Evolutionary conservation across 1,284 basidiomycete species (phyloP), one percentile per base, ranked within the genome.

Genomic region (Anthracocystis panici-leucophaei): DNA sequence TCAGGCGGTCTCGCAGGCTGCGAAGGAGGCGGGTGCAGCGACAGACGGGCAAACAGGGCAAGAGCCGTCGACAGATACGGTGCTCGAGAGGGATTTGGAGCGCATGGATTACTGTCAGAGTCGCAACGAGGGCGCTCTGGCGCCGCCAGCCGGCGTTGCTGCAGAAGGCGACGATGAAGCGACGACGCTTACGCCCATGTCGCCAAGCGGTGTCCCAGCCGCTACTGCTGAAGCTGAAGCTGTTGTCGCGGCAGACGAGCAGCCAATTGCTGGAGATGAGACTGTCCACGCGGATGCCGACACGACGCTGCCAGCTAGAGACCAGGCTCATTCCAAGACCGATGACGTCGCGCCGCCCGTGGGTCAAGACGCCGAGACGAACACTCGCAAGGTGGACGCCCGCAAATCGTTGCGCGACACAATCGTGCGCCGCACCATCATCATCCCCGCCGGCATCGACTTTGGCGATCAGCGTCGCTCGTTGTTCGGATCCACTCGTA

Each of bases 381-480:
- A 33, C 0, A 23, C 3, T 9, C 38, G 49, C n/a, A 27, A 29
- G 10, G 49, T 51, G 7, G 46, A 57, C 27, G 52, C 69, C 12
- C 61, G 66, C 55, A 81, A 78, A 50, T 78, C 77, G 14, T 58
- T 73, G 21, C 65, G 80, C 3, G 70, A 82, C 60, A 82, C 80
- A 14, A 74, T 82, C 42, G 73, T 82, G 11, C 77, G 80, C 9
- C 42, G 80, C 11, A 82, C 80, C 46, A 74, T 82, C 71, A 82
- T 82, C 57, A 72, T 82, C 44, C 78, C 80, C 7, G 57, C 75
- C 9, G 73, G 64, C 11, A 35, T 60, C 51, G 57, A 66, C 18
- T 50, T 46, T 40, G 71, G 72, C 31, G 64, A 72, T 16, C 53
- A 70, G 12, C 48, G 72, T 11, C 76, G 74, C 27, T 75, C 75